phyloP scores from a whole-genome alignment of 345 rosid species.

The Geranium rotundifolium region DNA sequence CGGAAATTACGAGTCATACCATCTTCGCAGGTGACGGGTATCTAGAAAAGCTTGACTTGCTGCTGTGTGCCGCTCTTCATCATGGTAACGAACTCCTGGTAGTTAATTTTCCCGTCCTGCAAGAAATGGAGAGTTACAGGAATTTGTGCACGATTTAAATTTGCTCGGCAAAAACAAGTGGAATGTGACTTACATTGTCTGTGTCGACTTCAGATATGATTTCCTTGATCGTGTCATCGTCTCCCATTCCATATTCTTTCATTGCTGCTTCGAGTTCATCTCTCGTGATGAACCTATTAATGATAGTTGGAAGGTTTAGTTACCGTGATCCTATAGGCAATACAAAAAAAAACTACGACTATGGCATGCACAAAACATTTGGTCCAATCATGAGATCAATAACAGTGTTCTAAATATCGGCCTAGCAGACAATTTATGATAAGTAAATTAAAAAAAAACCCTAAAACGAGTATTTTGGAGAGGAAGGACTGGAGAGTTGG shows the following conservation, averaged over 20 bases:
- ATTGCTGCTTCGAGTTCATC: constrained; percentile 95
- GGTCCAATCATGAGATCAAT: too few relatives aligned
- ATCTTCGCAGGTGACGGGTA: background rate
- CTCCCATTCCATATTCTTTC: constrained; percentile 65
- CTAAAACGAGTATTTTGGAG: too few relatives aligned
- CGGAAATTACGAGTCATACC: too few relatives aligned
- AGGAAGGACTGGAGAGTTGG: too few relatives aligned
- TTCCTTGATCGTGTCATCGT: constrained; percentile 65
- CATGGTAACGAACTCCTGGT: constrained; percentile 85
- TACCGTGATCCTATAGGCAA: background rate
- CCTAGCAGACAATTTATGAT: too few relatives aligned
- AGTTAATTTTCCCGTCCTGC: constrained; percentile 83
- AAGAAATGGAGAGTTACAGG: background rate
- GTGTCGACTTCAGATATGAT: constrained; percentile 70
- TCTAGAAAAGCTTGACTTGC: background rate
- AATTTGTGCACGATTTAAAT: background rate
- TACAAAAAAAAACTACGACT: too few relatives aligned
- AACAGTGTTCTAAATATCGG: too few relatives aligned
- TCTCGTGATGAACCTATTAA: constrained; percentile 50
- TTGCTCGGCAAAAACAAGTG: background rate
- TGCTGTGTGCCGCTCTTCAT: constrained; percentile 55
- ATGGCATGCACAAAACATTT: too few relatives aligned
- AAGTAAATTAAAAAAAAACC: too few relatives aligned
- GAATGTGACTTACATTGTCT: constrained; percentile 45
- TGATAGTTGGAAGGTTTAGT: background rate